phyloP scores from a whole-genome alignment of 2,329 filamentous ascomycete species.

The Alternaria gaisen region DNA sequence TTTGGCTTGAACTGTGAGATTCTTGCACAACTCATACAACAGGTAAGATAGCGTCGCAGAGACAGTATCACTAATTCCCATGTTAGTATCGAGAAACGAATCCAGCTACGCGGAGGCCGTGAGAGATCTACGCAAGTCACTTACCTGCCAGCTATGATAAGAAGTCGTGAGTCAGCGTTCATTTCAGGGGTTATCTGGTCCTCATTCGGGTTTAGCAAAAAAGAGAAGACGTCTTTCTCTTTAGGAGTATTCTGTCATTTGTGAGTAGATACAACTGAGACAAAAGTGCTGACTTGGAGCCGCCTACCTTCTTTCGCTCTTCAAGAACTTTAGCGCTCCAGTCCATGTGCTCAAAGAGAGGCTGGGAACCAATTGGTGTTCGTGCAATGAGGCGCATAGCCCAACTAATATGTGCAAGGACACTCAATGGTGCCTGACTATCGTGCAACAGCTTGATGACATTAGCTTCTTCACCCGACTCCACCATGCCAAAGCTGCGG shows the following conservation, averaged over 20 bases:
- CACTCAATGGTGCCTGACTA: conserved; percentile 30
- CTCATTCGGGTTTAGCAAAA: conserved; percentile 33
- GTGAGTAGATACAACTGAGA: neutral
- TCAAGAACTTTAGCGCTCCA: conserved; percentile 37
- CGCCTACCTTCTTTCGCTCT: conserved; percentile 36
- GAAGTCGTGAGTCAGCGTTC: conserved; percentile 38
- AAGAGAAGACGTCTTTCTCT: conserved; percentile 41
- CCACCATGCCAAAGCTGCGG: conserved; percentile 52
- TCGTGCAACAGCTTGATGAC: conserved; percentile 40
- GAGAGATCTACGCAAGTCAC: neutral
- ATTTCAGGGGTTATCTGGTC: conserved; percentile 32
- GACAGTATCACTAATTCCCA: conserved; percentile 37
- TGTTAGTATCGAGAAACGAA: neutral
- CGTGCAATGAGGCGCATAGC: conserved; percentile 26
- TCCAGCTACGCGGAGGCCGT: neutral
- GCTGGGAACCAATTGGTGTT: conserved; percentile 27
- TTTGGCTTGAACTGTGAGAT: conserved; percentile 31
- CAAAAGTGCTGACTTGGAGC: neutral
- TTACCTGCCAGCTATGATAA: conserved; percentile 46
- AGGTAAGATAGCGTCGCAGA: conserved; percentile 41
- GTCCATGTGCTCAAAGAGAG: conserved; percentile 34
- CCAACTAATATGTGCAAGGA: conserved; percentile 38
- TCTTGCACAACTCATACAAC: conserved; percentile 41
- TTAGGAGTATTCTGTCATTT: conserved; percentile 28
- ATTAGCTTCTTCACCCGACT: conserved; percentile 39